Base-by-base conservation (phyloP, 2,329 filamentous ascomycete species). In the Colletotrichum lini region DNA sequence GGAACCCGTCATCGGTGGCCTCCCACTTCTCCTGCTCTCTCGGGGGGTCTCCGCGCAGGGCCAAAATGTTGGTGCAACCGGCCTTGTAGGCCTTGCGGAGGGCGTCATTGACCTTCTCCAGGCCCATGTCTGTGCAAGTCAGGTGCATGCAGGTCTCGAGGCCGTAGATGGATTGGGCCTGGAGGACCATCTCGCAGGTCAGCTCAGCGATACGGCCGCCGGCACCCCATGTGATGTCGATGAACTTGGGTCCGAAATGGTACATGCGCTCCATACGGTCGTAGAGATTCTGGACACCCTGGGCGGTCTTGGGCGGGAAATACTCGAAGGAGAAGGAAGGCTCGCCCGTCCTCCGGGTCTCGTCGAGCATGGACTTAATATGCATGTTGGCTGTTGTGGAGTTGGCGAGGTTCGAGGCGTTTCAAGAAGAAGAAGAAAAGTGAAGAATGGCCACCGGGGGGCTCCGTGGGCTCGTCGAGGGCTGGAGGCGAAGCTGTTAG, bases 261-360 rank as follows among this genome's bases (percentile, higher is more conserved):
- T 98, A 95, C 96, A 99, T 99, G 84, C 95, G 95, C 84, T 99
- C 96, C 94, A 99, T 98, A 77, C 96, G 94, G 78, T 99, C 96
- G 87, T 99, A 99, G 70, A 99, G 91, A 82, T 99, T 99, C 85
- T 99, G 96, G 15, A 99, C 96, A 88, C 96, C 96, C 84, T 96
- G 94, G 13, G 94, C 93, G 9, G 96, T 99, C 86, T 99, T 99
- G 49, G 96, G 96, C 62, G 96, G 96, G 84, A 99, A 99, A 88
- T 98, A 99, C 83, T 99, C 96, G 86, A 99, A 99, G 72, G 96
- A 99, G 87, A 98, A 98, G 80, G 95, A 96, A 69, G 95, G 93
- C 78, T 93, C 90, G 80, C 91, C 91, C 78, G 92, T 90, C 84
- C 89, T 89, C 83, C 95, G 91, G 82, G 95, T 92, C 77, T 96